Evolutionary conservation across 768 basidiomycete genomes (phyloP), one percentile per base, ranked within the genome.

Genomic region (Tephrocybe sp.): DNA sequence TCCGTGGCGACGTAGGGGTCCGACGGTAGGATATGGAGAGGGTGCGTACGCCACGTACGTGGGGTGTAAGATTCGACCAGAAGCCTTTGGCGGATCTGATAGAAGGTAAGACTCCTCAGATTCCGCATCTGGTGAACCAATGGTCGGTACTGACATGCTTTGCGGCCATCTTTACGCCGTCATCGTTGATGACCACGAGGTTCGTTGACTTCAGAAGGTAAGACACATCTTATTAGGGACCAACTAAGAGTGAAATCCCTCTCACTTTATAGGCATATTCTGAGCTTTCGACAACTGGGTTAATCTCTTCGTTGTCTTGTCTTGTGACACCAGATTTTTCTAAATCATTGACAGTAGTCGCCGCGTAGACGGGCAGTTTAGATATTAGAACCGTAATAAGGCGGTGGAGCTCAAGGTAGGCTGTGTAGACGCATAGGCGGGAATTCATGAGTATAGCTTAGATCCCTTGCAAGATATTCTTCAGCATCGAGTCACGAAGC

Each of bases 31-130:
- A 92, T 74, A 60, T 94, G 92, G 31, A 93, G 71, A 0, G 77
- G 77, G 52, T 89, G 86, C 1, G 82, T 84, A 28, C 86, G 81
- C 91, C 91, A 94, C 36, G 88, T 85, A 34, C 84, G 79, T 11
- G 91, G 89, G 11, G 82, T 81, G 65, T 94, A 93, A 0, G 80
- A 74, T 65, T 88, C 86, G 1, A 70, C 60, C 32, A 69, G 61
- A 52, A 92, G 72, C 55, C 78, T 81, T 36, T 65, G 64, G 41
- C 75, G 77, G 44, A 92, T 87, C 90, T 91, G n/a, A 31, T 43
- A 28, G 9, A 28, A 34, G 13, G 32, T 21, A 45, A 50, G 28
- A 25, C 45, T 39, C 39, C 13, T 47, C 44, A 22, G 40, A 35
- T 41, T 44, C 36, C 44, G 32, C 35, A 54, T 49, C 32, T 30